Base-by-base conservation (phyloP, 2,329 filamentous ascomycete genomes). In the Ophiocordyceps polyrhachis-furcata region DNA sequence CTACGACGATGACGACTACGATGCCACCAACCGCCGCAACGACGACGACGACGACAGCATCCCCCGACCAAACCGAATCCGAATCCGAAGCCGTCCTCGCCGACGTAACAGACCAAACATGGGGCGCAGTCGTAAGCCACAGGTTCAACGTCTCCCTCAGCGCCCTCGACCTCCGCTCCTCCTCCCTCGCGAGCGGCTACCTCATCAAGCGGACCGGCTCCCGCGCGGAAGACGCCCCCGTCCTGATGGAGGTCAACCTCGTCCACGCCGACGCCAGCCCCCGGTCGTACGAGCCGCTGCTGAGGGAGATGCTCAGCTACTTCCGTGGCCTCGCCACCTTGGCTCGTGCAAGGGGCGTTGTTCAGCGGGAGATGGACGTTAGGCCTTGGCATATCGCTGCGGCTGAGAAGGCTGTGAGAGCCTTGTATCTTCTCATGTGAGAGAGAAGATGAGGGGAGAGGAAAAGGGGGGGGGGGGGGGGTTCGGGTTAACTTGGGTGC, bases 381-480 rank as follows among this genome's bases (percentile, higher is more conserved):
- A 64, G 82, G 53, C 84, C 84, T 17, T 85, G 83, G 81, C 84
- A 89, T 66, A 65, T 89, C 48, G 79, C 76, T 13, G 79, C 74
- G 17, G 82, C 78, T 2, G 72, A 81, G 59, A 81, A 80, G 61
- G 81, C 74, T 2, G 76, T 78, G 4, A 67, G 74, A 56, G 79
- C 72, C 19, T 59, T 89, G 55, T 76, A 77, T 58, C 64, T 74
- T 54, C 60, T 79, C 53, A 72, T 81, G 69, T 84, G 64, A 71
- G 4, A 25, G 8, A 23, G 3, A 21, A 31, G 13, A n/a, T n/a
- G n/a, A n/a, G n/a, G n/a, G n/a, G n/a, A n/a, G n/a, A n/a, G n/a
- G n/a, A n/a, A 15, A 9, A 20, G 20, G 44, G 40, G 32, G 25
- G 29, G 7, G 11, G 11, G 29, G 29, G 29, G 29, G 29, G 29